These are phyloP conservation scores for Micractinium conductrix DNA, from an alignment of 139 green algal species.

Conservation along the genomic window DNA sequence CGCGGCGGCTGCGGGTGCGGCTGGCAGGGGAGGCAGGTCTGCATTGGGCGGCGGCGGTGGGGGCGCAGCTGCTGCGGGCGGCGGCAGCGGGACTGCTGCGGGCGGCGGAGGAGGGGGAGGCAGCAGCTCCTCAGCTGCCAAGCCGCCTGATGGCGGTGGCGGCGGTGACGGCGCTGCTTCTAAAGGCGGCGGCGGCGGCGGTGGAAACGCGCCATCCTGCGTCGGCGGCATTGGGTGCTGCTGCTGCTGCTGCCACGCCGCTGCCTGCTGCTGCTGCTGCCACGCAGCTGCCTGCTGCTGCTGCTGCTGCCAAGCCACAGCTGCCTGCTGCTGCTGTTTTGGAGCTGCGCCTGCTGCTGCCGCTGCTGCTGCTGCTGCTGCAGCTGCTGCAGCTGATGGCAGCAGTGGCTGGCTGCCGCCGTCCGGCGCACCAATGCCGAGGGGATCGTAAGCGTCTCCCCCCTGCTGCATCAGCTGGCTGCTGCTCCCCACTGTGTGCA, in stretches of 20 bases:
- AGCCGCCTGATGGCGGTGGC: background rate
- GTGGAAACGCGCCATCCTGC: background rate
- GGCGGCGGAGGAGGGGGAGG: background rate
- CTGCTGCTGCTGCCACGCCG: background rate
- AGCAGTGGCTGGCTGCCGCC: too few species aligned
- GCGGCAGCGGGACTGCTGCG: background rate
- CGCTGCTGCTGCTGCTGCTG: background rate
- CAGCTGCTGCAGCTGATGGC: too few species aligned
- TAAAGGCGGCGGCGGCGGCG: background rate
- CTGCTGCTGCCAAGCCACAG: background rate
- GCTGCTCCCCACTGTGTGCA: conserved; percentile 11
- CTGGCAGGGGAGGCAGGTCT: background rate
- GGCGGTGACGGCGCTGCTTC: background rate
- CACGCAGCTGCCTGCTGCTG: background rate
- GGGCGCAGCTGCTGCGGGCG: background rate
- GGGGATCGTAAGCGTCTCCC: background rate
- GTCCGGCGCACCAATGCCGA: background rate
- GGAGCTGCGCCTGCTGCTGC: background rate
- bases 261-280: conserved; percentile 1
- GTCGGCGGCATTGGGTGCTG: background rate
- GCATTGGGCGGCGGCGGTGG: background rate
- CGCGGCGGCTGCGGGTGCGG: background rate
- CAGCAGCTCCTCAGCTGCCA: background rate
- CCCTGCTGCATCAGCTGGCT: conserved; percentile 23
- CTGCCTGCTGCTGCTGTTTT: background rate